Evolutionary conservation across 1,139 yeast genomes (phyloP).

Genomic region (Debaryomyces udenii): DNA sequence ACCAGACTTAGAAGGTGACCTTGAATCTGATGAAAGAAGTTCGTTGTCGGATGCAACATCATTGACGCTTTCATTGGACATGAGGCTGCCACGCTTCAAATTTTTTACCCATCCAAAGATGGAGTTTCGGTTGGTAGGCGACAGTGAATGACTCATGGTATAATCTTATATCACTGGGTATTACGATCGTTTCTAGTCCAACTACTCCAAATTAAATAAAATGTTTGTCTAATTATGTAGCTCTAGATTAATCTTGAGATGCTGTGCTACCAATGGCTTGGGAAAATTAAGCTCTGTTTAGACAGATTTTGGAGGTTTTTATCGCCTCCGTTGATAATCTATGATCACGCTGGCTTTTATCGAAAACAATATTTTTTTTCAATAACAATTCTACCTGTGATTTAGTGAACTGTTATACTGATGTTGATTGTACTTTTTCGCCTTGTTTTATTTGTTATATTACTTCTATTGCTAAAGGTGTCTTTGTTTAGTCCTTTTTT

Average conservation of each 20-base stretch:
- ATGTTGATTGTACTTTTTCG: background rate
- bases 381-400: no score
- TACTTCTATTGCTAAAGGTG: no score
- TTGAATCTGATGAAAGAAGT: constrained; percentile 24
- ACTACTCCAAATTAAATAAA: no score
- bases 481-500: background rate
- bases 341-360: no score
- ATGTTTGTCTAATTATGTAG: no score
- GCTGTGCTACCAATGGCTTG: no score
- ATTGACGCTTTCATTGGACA: constrained; percentile 45
- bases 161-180: background rate
- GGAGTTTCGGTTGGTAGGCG: constrained; percentile 45
- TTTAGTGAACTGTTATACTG: background rate
- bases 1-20: constrained; percentile 27
- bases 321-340: no score
- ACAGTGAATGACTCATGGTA: constrained; percentile 44
- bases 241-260: no score
- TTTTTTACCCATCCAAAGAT: constrained; percentile 54
- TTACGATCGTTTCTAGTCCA: no score
- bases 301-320: no score
- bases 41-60: constrained; percentile 41
- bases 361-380: no score
- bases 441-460: background rate
- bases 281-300: no score
- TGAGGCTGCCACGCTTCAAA: constrained; percentile 41